A percentile compares a stretch with the other conserved stretches of the same genome.
phyloP scores from a whole-genome alignment of 768 basidiomycete species.

The Phanerochaete sordida region DNA sequence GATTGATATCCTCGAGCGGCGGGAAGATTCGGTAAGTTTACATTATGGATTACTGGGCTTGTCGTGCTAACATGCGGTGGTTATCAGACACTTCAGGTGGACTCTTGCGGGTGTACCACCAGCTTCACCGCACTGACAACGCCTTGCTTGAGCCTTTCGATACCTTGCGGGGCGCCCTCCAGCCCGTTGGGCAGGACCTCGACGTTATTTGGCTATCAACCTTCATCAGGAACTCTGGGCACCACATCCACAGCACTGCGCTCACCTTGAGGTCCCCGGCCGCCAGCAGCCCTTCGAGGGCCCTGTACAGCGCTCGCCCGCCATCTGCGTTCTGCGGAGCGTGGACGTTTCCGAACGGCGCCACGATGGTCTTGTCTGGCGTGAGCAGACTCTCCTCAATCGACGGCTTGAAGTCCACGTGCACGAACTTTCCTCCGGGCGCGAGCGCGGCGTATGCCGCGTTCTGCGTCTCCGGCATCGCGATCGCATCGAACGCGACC shows the following conservation, averaged over 20 bases:
- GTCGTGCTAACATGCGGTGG: too few relatives aligned
- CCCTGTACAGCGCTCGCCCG: slow-evolving; percentile 17
- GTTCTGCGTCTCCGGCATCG: slow-evolving; percentile 17
- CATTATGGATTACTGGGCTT: too few relatives aligned
- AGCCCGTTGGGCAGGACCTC: slow-evolving; percentile 25
- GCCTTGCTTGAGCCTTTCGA: slow-evolving; percentile 17
- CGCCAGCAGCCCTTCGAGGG: slow-evolving; percentile 11
- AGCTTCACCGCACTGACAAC: slow-evolving; percentile 28
- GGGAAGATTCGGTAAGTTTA: too few relatives aligned
- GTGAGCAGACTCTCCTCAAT: slow-evolving; percentile 20
- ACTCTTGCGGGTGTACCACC: slow-evolving; percentile 35
- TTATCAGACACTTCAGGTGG: background rate
- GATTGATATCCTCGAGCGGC: too few relatives aligned
- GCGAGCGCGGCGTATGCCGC: slow-evolving; percentile 23
- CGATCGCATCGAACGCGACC: slow-evolving; percentile 22
- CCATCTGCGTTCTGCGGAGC: slow-evolving; percentile 1
- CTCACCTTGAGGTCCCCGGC: slow-evolving; percentile 19
- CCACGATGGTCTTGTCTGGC: slow-evolving; percentile 44
- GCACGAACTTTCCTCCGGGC: slow-evolving; percentile 19
- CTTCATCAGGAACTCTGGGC: background rate
- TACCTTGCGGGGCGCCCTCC: slow-evolving; percentile 20
- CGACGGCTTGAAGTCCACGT: slow-evolving; percentile 9
- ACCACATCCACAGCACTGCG: background rate
- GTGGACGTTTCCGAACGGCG: slow-evolving; percentile 28
- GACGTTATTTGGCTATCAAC: slow-evolving; percentile 17